These are phyloP conservation scores for Quercus variabilis DNA, from an alignment of 306 rosid genomes.

Conservation along the genomic window DNA sequence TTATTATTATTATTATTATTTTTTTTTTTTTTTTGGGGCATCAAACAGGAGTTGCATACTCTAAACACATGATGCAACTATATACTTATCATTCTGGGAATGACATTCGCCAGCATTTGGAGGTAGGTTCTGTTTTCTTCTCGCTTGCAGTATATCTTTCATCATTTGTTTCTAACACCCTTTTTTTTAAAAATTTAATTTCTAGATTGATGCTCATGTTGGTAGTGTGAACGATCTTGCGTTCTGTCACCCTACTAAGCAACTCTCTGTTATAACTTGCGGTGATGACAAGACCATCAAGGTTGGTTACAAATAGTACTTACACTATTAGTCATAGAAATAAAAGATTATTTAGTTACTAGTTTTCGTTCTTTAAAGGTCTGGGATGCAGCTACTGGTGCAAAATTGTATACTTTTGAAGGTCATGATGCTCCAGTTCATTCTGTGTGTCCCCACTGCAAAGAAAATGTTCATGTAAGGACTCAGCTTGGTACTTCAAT, in stretches of 20 bases:
- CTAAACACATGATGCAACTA: constrained; percentile 24
- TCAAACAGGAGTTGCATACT: constrained; percentile 29
- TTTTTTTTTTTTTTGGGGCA: not conserved
- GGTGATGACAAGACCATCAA: constrained; percentile 55
- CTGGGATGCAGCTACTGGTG: constrained; percentile 26
- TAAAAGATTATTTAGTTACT: not conserved
- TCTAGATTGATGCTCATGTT: constrained; percentile 55
- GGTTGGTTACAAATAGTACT: constrained; percentile 36
- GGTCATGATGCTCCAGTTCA: constrained; percentile 23
- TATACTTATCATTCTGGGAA: constrained; percentile 9
- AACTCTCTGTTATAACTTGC: constrained; percentile 37
- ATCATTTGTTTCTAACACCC: not conserved
- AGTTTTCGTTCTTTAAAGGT: constrained; percentile 6
- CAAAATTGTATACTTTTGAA: constrained; percentile 10
- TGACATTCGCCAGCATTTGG: constrained; percentile 18
- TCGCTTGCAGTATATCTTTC: not conserved
- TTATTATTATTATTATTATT: not conserved
- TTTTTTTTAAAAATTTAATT: not conserved
- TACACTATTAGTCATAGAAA: not conserved
- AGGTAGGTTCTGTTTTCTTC: constrained; percentile 11
- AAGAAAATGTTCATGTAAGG: constrained; percentile 21
- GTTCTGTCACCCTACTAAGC: constrained; percentile 25
- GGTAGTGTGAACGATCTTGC: constrained; percentile 56
- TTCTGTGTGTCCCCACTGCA: constrained; percentile 24
- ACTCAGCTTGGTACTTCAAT: constrained; percentile 3